Evolutionary conservation across 352 stramenopile genomes (phyloP), one percentile per base, ranked within the genome.

Genomic region (Phytophthora cryptogea): DNA sequence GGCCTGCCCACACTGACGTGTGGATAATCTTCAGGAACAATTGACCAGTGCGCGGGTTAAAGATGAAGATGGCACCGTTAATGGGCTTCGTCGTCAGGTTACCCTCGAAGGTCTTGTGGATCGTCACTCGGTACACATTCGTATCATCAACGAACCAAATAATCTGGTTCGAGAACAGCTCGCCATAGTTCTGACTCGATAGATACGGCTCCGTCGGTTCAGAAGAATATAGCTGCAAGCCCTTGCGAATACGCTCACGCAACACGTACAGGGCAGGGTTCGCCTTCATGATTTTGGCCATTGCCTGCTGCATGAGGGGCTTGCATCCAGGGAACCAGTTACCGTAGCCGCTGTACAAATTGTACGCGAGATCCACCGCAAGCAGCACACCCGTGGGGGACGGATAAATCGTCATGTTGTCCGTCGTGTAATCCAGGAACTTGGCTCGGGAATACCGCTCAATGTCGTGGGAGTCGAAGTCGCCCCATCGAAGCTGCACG

Each of bases 81-180:
- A 99, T 99, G 27, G 97, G 97, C 79, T 99, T 99, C 10, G 97
- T 99, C 39, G 96, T 99, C 61, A 99, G 78, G 80, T 99, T 99
- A 41, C 97, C 97, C 70, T 99, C 97, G 61, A 99, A 99, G 4
- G 97, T 99, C 83, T 99, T 99, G 87, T 99, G 98, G 63, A 99
- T 99, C 35, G 97, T 99, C 44, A 99, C 97, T 52, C 98, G 95
- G 70, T 96, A 96, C 47, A 99, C 97, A 72, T 99, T 99, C 31
- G 96, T 99, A 69, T 99, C 98, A 68, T 99, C 98, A 8, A 99
- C 97, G 77, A 99, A 99, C 97, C 97, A 99, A 85, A 99, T 99
- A 55, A 99, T 99, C 78, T 99, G 97, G 73, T 99, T 99, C 23
- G 91, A 99, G 79, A 99, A 99, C 23, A 99, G 82, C 72, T 99